A percentile compares a stretch with the other conserved stretches of the same genome.
Conservation (phyloP, 2,329 filamentous ascomycete species). For the Diaporthe sp. region DNA sequence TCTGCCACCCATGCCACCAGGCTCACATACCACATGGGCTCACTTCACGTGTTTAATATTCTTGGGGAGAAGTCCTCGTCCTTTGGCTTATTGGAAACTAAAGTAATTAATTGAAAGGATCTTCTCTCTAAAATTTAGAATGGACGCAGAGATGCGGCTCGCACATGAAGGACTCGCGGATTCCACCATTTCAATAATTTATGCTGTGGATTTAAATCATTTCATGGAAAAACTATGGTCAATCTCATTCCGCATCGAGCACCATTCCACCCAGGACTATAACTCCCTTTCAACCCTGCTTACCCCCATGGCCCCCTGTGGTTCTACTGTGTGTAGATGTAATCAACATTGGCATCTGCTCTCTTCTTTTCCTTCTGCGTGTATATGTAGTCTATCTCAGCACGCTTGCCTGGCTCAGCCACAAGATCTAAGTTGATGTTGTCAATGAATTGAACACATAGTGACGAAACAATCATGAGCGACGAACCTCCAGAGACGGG, state of each 20-base stretch:
- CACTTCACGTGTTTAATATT: too few species aligned
- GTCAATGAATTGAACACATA: neutral
- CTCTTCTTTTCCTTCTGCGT: neutral
- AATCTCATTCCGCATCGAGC: neutral
- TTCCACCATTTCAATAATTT: neutral
- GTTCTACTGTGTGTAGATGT: neutral
- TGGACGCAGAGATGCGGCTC: neutral
- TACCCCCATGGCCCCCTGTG: neutral
- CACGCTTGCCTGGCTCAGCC: neutral
- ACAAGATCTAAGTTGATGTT: neutral
- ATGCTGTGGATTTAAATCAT: neutral
- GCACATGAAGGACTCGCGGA: fast-evolving
- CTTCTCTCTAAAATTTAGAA: neutral
- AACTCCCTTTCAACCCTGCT: neutral
- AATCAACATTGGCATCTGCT: neutral
- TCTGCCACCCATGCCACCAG: neutral
- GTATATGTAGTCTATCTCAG: neutral
- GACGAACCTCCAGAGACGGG: neutral
- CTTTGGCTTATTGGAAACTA: neutral
- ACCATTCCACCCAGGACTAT: neutral
- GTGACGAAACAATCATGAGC: neutral
- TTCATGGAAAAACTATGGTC: neutral
- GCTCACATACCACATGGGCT: neutral
- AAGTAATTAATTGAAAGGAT: too few species aligned
- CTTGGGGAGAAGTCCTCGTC: neutral